Evolutionary conservation across 108 stramenopile species (phyloP).

Genomic region (Hondaea fermentalgiana): DNA sequence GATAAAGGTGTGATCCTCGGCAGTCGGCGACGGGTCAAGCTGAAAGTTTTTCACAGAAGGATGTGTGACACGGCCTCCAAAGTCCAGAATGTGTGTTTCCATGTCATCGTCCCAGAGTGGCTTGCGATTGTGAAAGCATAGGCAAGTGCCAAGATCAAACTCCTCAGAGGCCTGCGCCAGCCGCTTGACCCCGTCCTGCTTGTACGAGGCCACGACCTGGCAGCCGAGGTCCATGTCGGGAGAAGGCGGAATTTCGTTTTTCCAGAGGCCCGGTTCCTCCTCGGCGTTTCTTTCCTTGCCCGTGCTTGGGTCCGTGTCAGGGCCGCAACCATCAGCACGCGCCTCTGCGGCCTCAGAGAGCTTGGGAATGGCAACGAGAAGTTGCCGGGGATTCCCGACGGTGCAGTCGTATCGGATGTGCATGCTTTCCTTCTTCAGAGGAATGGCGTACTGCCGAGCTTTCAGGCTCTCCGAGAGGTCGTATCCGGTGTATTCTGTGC

Average conservation of each 20-base stretch:
- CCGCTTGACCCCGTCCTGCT: background rate
- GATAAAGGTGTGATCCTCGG: constrained; percentile 12
- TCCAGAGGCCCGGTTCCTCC: background rate
- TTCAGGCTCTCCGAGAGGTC: background rate
- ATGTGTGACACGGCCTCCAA: constrained; percentile 51
- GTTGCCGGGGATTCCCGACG: background rate
- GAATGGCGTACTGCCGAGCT: background rate
- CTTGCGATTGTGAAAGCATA: constrained; percentile 36
- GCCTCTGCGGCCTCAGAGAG: background rate
- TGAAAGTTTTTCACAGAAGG: constrained; percentile 58
- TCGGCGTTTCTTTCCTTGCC: background rate
- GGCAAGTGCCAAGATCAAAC: background rate
- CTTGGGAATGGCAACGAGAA: background rate
- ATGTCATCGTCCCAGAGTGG: constrained; percentile 50
- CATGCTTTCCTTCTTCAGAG: background rate
- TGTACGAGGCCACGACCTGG: background rate
- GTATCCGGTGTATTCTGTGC: background rate
- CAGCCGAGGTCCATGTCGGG: constrained; percentile 7
- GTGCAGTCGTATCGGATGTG: background rate
- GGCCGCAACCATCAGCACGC: background rate
- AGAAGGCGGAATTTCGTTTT: background rate
- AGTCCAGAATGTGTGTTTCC: constrained; percentile 52
- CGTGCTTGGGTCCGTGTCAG: background rate
- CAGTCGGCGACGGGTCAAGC: constrained; percentile 20
- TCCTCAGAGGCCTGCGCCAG: background rate